Percentiles rank a stretch among this genome's conserved stretches.
Evolutionary conservation across 2,329 filamentous ascomycete species (phyloP).

Genomic region (Cercospora brassicicola): DNA sequence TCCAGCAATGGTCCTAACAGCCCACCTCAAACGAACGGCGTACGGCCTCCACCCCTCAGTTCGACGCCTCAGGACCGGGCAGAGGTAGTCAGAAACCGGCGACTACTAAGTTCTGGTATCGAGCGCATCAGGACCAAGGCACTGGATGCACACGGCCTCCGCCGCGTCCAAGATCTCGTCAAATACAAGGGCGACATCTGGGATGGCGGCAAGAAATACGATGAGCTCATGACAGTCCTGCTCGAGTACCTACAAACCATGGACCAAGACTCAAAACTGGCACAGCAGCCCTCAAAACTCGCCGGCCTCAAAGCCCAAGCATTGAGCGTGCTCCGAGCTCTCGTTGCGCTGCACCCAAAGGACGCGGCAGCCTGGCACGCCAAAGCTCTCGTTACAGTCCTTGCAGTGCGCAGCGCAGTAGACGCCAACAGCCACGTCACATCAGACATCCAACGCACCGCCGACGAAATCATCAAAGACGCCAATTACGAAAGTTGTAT

Average conservation of each 20-base stretch:
- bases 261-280: slow-evolving; percentile 46
- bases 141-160: slow-evolving; percentile 79
- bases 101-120: slow-evolving; percentile 72
- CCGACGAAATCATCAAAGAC: slow-evolving; percentile 68
- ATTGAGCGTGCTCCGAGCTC: slow-evolving; percentile 69
- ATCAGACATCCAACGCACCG: slow-evolving; percentile 70
- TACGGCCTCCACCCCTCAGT: slow-evolving; percentile 20
- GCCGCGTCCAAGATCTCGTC: slow-evolving; percentile 72
- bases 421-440: slow-evolving; percentile 67
- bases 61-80: slow-evolving; percentile 41
- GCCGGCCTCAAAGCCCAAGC: slow-evolving; percentile 68
- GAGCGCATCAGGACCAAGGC: slow-evolving; percentile 68
- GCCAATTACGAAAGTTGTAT: slow-evolving; percentile 57
- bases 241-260: slow-evolving; percentile 68
- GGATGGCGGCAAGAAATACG: slow-evolving; percentile 67
- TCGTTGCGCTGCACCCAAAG: slow-evolving; percentile 67
- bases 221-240: slow-evolving; percentile 65
- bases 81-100: slow-evolving; percentile 49
- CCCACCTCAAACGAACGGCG: slow-evolving; percentile 27
- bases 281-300: slow-evolving; percentile 43
- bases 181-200: slow-evolving; percentile 64
- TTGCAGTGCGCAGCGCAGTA: slow-evolving; percentile 64
- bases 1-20: slow-evolving; percentile 37
- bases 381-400: slow-evolving; percentile 65
- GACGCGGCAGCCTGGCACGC: slow-evolving; percentile 68